Conservation (phyloP, 2,329 filamentous ascomycete species). For the Epichloe aotearoae region DNA sequence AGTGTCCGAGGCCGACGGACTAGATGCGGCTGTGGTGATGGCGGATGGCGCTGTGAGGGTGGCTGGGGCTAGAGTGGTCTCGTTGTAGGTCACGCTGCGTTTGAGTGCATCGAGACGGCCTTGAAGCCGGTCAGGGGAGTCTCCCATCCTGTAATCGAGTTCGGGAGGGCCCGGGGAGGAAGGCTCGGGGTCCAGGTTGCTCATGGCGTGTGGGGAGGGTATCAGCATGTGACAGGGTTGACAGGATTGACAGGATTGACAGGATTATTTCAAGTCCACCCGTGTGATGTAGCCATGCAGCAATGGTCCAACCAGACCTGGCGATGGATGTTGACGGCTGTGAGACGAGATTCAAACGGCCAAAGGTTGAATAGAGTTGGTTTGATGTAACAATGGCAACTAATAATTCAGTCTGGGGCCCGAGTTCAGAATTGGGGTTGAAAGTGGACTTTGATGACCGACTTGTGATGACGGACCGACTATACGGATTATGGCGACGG, state of each 20-base stretch:
- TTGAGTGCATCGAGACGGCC: slow-evolving; percentile 7
- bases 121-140: neutral
- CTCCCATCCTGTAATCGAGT: neutral
- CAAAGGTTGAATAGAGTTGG: neutral
- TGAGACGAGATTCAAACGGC: neutral
- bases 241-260: too few relatives aligned
- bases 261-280: neutral
- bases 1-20: slow-evolving; percentile 18
- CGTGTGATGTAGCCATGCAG: neutral
- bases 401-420: neutral
- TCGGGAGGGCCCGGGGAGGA: neutral
- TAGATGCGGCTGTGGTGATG: slow-evolving; percentile 14
- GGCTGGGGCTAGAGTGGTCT: neutral
- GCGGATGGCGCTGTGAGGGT: slow-evolving; percentile 5
- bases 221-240: too few relatives aligned
- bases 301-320: neutral
- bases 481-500: too few relatives aligned
- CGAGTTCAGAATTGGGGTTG: neutral
- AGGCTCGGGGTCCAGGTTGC: neutral
- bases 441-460: too few relatives aligned
- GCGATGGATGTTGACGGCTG: neutral
- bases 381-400: neutral
- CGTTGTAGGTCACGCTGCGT: slow-evolving; percentile 3
- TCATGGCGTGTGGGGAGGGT: neutral
- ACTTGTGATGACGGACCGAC: too few relatives aligned